A percentile compares a stretch with the other conserved stretches of the same genome.
These are phyloP conservation scores for Thalassia testudinum DNA, from an alignment of 116 monocot species.

Conservation along the genomic window DNA sequence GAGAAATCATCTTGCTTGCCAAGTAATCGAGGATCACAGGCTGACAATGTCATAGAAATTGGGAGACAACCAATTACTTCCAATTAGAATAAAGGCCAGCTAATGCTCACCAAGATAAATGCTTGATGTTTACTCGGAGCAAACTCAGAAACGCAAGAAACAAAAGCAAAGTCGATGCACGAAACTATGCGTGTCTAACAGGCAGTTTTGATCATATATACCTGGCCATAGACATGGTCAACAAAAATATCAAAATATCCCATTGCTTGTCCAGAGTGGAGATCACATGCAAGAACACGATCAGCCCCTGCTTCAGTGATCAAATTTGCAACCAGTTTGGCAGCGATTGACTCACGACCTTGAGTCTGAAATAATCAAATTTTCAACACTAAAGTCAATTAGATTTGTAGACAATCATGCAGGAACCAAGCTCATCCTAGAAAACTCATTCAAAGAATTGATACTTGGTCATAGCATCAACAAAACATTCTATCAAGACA, in stretches of 20 bases:
- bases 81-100: too few relatives aligned
- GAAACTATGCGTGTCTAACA: too few relatives aligned
- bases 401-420: too few relatives aligned
- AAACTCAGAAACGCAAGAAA: neutral
- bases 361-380: slow-evolving; percentile 34
- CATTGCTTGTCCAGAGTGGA: slow-evolving; percentile 98
- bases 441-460: too few relatives aligned
- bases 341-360: slow-evolving; percentile 77
- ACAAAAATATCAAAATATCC: slow-evolving; percentile 92
- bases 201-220: slow-evolving; percentile 6
- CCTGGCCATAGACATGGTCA: slow-evolving; percentile 75
- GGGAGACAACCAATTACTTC: too few relatives aligned
- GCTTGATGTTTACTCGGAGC: too few relatives aligned
- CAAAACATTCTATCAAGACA: too few relatives aligned
- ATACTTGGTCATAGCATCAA: too few relatives aligned
- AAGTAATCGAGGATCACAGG: slow-evolving; percentile 45
- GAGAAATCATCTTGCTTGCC: slow-evolving; percentile 28
- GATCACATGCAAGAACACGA: slow-evolving; percentile 88
- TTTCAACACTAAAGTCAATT: neutral
- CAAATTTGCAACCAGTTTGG: slow-evolving; percentile 71
- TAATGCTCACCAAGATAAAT: too few relatives aligned
- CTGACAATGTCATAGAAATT: slow-evolving; percentile 1
- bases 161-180: too few relatives aligned
- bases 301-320: slow-evolving; percentile 71
- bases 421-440: too few relatives aligned